phyloP scores from a whole-genome alignment of 2,329 filamentous ascomycete genomes.

The Daldinia sp. region DNA sequence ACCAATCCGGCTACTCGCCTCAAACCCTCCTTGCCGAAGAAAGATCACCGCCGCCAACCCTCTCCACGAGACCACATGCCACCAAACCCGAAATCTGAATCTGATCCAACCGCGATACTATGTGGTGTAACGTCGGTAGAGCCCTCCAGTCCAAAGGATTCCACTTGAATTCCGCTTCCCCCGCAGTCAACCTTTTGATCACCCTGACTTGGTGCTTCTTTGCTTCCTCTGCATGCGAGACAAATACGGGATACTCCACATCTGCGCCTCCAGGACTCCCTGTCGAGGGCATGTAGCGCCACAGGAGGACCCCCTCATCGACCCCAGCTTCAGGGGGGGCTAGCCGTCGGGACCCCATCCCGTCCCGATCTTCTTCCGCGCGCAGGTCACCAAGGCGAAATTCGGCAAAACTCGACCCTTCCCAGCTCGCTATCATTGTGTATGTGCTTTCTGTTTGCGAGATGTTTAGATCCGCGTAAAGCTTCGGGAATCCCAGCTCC shows the following conservation, averaged over 20 bases:
- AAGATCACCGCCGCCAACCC: constrained; percentile 13
- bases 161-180: constrained; percentile 8
- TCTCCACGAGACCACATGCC: constrained; percentile 17
- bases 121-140: constrained; percentile 19
- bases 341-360: constrained; percentile 5
- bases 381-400: constrained; percentile 1
- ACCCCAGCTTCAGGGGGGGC: constrained; percentile 12
- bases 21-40: constrained; percentile 12
- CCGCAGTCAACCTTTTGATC: constrained; percentile 2
- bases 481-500: constrained; percentile 17
- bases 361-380: background rate
- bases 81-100: background rate
- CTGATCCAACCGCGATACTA: constrained; percentile 9
- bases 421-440: constrained; percentile 10
- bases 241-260: constrained; percentile 15
- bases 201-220: constrained; percentile 4
- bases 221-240: constrained; percentile 11
- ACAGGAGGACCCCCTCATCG: constrained; percentile 12
- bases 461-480: constrained; percentile 18
- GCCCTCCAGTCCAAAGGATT: constrained; percentile 14
- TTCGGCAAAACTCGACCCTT: constrained; percentile 12
- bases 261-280: constrained; percentile 10
- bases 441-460: constrained; percentile 8
- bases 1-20: background rate
- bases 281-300: constrained; percentile 15